Evolutionary conservation across 495 filamentous ascomycete genomes (phyloP).

Genomic region (Podospora bellae-mahoneyi): DNA sequence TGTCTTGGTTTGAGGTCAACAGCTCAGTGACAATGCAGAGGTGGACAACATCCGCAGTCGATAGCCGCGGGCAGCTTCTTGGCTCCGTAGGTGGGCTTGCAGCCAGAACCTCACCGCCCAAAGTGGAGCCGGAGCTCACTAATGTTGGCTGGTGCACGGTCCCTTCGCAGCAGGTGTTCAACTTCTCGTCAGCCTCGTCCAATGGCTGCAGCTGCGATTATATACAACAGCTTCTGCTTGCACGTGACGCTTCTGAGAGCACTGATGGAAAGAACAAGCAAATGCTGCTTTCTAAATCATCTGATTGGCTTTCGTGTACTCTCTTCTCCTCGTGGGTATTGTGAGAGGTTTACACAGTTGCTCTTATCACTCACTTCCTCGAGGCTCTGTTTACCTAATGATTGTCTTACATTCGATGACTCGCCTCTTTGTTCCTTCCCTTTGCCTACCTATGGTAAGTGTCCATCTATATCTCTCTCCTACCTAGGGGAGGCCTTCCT

Average conservation of each 20-base stretch:
- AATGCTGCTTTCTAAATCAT: neutral
- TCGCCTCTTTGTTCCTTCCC: too few species aligned
- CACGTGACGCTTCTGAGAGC: neutral
- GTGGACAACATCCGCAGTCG: neutral
- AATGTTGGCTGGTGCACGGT: neutral
- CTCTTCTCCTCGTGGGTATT: too few species aligned
- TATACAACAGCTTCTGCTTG: neutral
- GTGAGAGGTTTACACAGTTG: too few species aligned
- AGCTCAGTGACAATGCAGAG: neutral
- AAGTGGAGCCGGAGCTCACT: neutral
- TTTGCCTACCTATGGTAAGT: too few species aligned
- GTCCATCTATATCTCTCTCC: too few species aligned
- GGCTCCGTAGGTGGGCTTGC: neutral
- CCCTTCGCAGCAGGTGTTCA: neutral
- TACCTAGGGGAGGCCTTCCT: too few species aligned
- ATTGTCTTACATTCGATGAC: too few species aligned
- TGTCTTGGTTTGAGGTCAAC: neutral
- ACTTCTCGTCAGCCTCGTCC: neutral
- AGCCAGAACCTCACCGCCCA: conserved; percentile 4
- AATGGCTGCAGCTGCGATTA: neutral
- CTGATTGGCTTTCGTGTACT: too few species aligned
- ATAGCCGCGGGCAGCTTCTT: neutral
- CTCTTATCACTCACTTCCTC: too few species aligned
- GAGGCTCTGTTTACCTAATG: too few species aligned
- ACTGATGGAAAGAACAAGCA: neutral